Evolutionary conservation across 768 basidiomycete species (phyloP), one percentile per base, ranked within the genome.

Genomic region (Tulasnella calospora): DNA sequence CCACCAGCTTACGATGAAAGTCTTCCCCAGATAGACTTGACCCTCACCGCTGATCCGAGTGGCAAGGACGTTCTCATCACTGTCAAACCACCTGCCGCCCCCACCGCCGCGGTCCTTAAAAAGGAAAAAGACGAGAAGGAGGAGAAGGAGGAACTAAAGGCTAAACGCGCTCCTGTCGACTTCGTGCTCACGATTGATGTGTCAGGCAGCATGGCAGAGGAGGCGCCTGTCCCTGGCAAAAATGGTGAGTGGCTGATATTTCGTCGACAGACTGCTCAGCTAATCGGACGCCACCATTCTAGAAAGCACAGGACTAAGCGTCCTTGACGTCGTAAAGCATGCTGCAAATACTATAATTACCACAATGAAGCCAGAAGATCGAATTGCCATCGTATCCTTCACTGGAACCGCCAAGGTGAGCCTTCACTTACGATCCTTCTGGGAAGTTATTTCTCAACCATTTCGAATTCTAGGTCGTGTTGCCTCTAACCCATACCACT

Each of bases 291-390:
- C 38, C 38, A 36, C 10, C n/a, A 4, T 4, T 17, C n/a, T n/a
- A 71, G 77, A 78, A n/a, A 21, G 23, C 1, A 80, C 79, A 6
- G 80, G 80, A 33, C 41, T 79, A 27, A 47, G 44, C 46, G 71
- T 80, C 33, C 40, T 80, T 19, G 80, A 80, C 73, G 72, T 80
- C 15, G 79, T 79, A n/a, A 80, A 79, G 36, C 80, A 80, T 70
- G 80, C 80, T 13, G 41, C 78, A 17, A 71, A 71, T 19, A 78
- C 76, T 21, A 80, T 80, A 35, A 77, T 79, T 35, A 67, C 79
- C 4, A 73, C 73, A 10, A 77, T 80, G 74, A 41, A 79, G 10
- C 55, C 33, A n/a, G 67, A 79, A 9, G 80, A 80, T 61, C 74
- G 80, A 21, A 57, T 80, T 36, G 79, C 80, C 23, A 77, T 81